Base-by-base conservation (phyloP, 2,329 filamentous ascomycete genomes). In the Cladosporium cucumerinum region DNA sequence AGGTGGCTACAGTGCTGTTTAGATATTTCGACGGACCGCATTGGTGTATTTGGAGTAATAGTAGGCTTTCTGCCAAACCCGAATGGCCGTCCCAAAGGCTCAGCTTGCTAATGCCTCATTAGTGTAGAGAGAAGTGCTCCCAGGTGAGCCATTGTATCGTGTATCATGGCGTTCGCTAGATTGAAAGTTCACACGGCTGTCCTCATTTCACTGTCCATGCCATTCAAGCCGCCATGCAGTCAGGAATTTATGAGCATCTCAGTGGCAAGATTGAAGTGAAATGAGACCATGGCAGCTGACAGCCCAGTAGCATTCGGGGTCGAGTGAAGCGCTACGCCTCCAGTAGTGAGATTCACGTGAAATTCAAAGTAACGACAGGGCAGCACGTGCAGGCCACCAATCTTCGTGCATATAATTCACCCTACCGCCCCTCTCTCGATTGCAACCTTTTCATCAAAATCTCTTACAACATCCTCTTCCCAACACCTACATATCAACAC, bases 1-100 rank as follows among this genome's bases (percentile, higher is more conserved):
- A 72, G 94, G 94, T 54, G 95, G 95, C 2, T 99, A 99, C 79
- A 96, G 92, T 73, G 95, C 95, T 54, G 94, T 99, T 70, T 97
- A 81, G 82, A 54, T 21, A 14, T 14, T 23, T 16, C 21, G 14
- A 3, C 21, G 23, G 39, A 28, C 21, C 5, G 39, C 14, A 23
- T 48, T 26, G 28, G 23, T 48, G 39, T 48, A 21, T 48, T 14
- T 48, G 57, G n/a, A 49, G 11, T 30, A 34, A 51, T 32, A 26
- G 58, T 61, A 26, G 30, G 55, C 16, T 48, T 55, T 25, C n/a
- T 12, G 43, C 28, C 18, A n/a, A 18, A 21, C 8, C 8, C 51
- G 32, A 0, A 32, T 32, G 28, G 12, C 2, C 25, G 3, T 32
- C 10, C 1, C 21, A 54, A 7, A 30, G 51, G 2, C 23, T 4